Conservation (phyloP, 805 yeast genomes). For the Pichia scutulata region DNA sequence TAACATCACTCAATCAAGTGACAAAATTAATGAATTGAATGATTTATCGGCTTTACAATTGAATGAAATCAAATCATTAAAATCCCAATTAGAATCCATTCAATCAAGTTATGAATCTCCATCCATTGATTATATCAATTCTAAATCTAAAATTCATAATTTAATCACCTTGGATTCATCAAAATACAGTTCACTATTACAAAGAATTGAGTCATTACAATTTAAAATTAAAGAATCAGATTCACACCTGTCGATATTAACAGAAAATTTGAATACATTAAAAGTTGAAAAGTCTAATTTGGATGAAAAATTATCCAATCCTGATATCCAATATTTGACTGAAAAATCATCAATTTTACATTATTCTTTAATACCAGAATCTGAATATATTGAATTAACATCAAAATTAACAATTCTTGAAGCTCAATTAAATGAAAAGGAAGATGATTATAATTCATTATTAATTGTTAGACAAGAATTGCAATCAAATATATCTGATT, state of each 20-base stretch:
- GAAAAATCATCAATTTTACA: constrained; percentile 15
- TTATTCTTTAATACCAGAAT: constrained; percentile 13
- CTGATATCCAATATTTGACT: constrained; percentile 21
- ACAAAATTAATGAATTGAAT: not conserved
- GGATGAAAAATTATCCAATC: constrained; percentile 4
- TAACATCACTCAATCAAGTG: not conserved
- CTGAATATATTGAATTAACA: constrained; percentile 9
- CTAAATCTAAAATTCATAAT: constrained; percentile 12
- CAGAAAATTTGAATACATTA: not conserved
- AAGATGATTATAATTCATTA: not conserved
- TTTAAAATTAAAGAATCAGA: constrained; percentile 1
- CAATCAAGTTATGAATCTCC: constrained; percentile 12
- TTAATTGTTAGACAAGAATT: not conserved
- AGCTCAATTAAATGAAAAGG: constrained; percentile 1
- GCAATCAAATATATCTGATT: not conserved
- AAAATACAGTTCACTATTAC: constrained; percentile 1
- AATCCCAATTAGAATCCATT: not conserved
- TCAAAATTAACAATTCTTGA: not conserved
- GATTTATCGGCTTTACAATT: not conserved
- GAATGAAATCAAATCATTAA: not conserved
- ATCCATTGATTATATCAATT: constrained; percentile 14
- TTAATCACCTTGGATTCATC: constrained; percentile 12
- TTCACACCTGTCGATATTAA: not conserved
- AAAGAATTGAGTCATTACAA: constrained; percentile 3
- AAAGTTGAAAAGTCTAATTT: constrained; percentile 2